Conservation (phyloP, 768 basidiomycete species). For the Rhizopogon vinicolor region DNA sequence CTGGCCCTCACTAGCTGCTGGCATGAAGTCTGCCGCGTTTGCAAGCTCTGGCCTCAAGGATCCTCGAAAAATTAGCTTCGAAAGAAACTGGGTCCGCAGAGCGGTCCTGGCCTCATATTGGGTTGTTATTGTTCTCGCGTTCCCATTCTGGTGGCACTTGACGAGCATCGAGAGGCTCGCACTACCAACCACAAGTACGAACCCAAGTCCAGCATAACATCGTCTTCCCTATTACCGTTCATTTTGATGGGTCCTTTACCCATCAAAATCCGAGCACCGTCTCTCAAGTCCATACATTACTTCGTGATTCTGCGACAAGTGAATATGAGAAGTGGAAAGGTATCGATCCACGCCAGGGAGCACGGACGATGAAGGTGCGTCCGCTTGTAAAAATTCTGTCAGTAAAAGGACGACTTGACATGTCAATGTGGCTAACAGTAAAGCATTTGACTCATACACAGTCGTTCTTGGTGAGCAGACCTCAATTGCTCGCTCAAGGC, state of each 20-base stretch:
- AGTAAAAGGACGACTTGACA: slow-evolving; percentile 4
- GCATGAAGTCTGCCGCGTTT: slow-evolving; percentile 15
- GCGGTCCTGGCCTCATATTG: slow-evolving; percentile 81
- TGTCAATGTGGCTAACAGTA: slow-evolving; percentile 9
- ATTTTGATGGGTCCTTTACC: slow-evolving; percentile 29
- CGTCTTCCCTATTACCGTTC: slow-evolving; percentile 38
- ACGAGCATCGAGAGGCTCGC: slow-evolving; percentile 85
- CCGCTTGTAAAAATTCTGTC: not conserved
- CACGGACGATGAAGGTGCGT: slow-evolving; percentile 30
- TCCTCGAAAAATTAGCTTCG: too few relatives aligned
- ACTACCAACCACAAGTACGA: slow-evolving; percentile 60
- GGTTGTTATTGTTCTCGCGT: slow-evolving; percentile 63
- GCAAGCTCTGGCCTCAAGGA: slow-evolving; percentile 44
- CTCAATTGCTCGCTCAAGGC: slow-evolving; percentile 15
- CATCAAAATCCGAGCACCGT: slow-evolving; percentile 3
- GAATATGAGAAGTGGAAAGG: slow-evolving; percentile 37
- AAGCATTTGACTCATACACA: slow-evolving; percentile 14
- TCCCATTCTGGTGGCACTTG: slow-evolving; percentile 92
- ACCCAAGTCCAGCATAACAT: slow-evolving; percentile 44
- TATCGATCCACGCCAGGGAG: slow-evolving; percentile 32
- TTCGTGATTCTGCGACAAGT: slow-evolving; percentile 12
- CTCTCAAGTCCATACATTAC: slow-evolving; percentile 25
- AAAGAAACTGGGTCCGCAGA: too few relatives aligned
- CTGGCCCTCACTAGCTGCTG: not conserved
- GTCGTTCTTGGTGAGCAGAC: slow-evolving; percentile 20